Evolutionary conservation across 108 stramenopile genomes (phyloP).

Genomic region (Stephanodiscus minutulus): DNA sequence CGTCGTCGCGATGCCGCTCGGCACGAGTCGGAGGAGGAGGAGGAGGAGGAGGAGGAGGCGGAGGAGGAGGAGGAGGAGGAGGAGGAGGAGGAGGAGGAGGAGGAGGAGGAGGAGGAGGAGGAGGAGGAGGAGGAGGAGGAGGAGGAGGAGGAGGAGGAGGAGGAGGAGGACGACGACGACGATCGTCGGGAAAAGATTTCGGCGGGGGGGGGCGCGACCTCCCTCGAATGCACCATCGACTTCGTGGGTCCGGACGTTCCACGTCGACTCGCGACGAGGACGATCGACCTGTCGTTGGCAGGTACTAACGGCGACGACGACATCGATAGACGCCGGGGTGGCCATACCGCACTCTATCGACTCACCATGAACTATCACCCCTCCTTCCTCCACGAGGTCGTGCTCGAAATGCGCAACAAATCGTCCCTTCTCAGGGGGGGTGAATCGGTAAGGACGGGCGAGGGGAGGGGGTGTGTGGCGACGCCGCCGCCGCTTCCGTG

Average conservation of each 20-base stretch:
- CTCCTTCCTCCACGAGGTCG: constrained; percentile 41
- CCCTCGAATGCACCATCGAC: constrained; percentile 49
- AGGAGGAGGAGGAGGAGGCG: background rate
- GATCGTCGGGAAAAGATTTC: background rate
- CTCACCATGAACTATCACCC: constrained; percentile 50
- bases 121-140: background rate
- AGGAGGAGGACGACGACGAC: constrained; percentile 2
- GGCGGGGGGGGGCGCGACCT: constrained; percentile 6
- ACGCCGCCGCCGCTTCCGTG: constrained; percentile 17
- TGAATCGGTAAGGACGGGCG: no score
- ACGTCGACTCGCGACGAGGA: constrained; percentile 22
- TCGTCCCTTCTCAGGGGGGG: background rate
- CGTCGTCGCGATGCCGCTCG: background rate
- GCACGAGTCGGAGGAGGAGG: no score
- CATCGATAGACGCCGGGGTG: constrained; percentile 3
- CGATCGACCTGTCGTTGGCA: constrained; percentile 10
- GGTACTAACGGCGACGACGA: background rate
- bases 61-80: constrained; percentile 1
- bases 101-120: constrained; percentile 1
- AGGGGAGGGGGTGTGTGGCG: background rate
- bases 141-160: background rate
- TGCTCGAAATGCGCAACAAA: constrained; percentile 27
- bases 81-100: background rate
- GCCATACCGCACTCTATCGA: background rate
- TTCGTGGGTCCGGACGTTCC: constrained; percentile 86